Evolutionary conservation across 345 rosid species (phyloP).

Genomic region (Firmiana major): DNA sequence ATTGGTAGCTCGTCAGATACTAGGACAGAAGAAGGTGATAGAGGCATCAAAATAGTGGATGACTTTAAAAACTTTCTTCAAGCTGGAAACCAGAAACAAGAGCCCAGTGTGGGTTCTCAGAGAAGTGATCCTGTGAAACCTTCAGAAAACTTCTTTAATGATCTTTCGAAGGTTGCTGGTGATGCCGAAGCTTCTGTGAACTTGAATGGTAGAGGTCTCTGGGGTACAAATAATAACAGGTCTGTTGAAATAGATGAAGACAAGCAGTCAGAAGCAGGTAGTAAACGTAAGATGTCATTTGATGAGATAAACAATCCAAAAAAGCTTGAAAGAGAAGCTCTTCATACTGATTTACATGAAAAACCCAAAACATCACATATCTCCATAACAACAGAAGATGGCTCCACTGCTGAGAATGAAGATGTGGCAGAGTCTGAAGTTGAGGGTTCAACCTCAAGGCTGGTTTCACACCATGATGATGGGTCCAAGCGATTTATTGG

Average conservation of each 20-base stretch:
- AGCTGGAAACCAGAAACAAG: slow-evolving; percentile 47
- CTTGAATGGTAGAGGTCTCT: slow-evolving; percentile 41
- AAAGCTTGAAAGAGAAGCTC: slow-evolving; percentile 55
- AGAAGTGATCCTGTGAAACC: slow-evolving; percentile 38
- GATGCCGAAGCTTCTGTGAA: slow-evolving; percentile 54
- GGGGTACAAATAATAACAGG: slow-evolving; percentile 42
- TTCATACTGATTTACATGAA: slow-evolving; percentile 46
- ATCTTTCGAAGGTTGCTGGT: slow-evolving; percentile 51
- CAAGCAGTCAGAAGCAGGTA: slow-evolving; percentile 42
- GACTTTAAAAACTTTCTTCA: slow-evolving; percentile 72
- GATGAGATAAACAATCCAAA: slow-evolving; percentile 51
- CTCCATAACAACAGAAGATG: slow-evolving; percentile 79
- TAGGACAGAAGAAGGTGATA: slow-evolving; percentile 58
- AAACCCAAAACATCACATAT: slow-evolving; percentile 61
- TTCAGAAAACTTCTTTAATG: slow-evolving; percentile 67
- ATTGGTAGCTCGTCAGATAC: slow-evolving; percentile 47
- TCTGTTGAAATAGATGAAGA: slow-evolving; percentile 57
- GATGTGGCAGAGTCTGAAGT: slow-evolving; percentile 94
- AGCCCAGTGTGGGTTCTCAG: slow-evolving; percentile 54
- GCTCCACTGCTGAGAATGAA: slow-evolving; percentile 89
- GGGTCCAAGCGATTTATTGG: slow-evolving; percentile 42
- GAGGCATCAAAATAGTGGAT: slow-evolving; percentile 60
- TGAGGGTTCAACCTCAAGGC: slow-evolving; percentile 69
- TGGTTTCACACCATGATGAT: slow-evolving; percentile 41
- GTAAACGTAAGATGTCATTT: slow-evolving; percentile 64